Base-by-base conservation (phyloP, 495 filamentous ascomycete species). In the Penicillium parvum region DNA sequence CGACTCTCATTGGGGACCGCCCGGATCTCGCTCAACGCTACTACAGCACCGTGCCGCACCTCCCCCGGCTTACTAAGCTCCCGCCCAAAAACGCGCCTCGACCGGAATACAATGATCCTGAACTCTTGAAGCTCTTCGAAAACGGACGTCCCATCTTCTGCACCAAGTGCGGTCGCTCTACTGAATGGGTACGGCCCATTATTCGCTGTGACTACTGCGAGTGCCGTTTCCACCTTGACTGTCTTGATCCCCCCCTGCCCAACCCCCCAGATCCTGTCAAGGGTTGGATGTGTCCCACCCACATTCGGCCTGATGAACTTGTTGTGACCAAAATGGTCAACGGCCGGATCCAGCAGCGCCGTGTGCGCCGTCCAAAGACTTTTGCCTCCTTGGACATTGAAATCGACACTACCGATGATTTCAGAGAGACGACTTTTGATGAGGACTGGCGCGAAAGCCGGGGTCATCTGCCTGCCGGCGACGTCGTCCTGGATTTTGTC, bases 241-340 rank as follows among this genome's bases (percentile, higher is more conserved):
- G 92, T 64, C 67, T 92, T 11, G 80, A 90, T 58, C 86, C 88
- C 3, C 94, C 94, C 19, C 58, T 90, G 57, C 81, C 90, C 19
- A 76, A 81, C 35, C 85, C 87, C 10, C 90, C 91, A 4, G 65
- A 60, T 38, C 71, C 70, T 4, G 71, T 80, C 32, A 72, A 78
- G 37, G 84, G 78, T 19, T 98, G 89, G 89, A 83, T 80, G 70
- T 98, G 92, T 53, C 91, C 92, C 45, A 82, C 81, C 55, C 92
- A 98, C 62, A 73, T 84, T 23, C 85, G 88, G 32, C 71, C 81
- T 27, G 76, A 81, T 23, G 59, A 79, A 16, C 46, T 49, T 32
- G 62, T 64, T 34, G 34, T 53, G 32, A 52, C 56, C 44, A 60
- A 60, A 42, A 53, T 78, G 60, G 64, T 75, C 69, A 65, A 82